These are phyloP conservation scores for Cryptosporidium tyzzeri DNA, from an alignment of 169 alveolate genomes.

Conservation along the genomic window DNA sequence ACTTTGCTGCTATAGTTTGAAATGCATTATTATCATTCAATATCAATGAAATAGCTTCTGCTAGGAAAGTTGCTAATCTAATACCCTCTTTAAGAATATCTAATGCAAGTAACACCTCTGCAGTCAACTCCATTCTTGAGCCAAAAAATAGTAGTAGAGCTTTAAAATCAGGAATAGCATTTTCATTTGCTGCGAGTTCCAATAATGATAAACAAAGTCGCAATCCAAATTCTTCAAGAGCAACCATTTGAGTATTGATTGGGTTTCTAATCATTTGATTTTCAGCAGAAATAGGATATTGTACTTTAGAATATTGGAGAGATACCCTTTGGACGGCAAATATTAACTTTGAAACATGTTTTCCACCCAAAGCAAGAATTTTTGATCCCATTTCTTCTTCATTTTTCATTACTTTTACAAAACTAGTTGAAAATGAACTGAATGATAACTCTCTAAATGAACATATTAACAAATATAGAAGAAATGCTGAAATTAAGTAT, in stretches of 20 bases:
- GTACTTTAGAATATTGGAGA: background rate
- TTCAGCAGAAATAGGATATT: background rate
- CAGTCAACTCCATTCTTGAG: background rate
- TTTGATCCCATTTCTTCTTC: background rate
- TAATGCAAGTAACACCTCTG: conserved; percentile 4
- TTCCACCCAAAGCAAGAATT: background rate
- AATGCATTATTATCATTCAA: background rate
- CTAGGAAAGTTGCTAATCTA: background rate
- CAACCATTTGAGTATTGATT: background rate
- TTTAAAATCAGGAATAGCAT: background rate
- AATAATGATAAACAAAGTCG: background rate
- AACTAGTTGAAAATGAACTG: background rate
- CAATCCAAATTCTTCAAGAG: background rate
- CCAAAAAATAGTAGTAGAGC: background rate
- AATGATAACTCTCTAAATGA: background rate
- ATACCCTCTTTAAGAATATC: background rate
- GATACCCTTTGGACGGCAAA: background rate
- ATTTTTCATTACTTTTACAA: background rate
- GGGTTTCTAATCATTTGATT: background rate
- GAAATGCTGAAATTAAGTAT: background rate
- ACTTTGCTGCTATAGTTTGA: background rate
- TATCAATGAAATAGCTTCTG: background rate
- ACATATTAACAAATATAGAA: background rate
- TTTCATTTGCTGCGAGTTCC: background rate
- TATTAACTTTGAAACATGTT: background rate